Base-by-base conservation (phyloP, 2,329 filamentous ascomycete species). In the Ophiosphaerella korrae region DNA sequence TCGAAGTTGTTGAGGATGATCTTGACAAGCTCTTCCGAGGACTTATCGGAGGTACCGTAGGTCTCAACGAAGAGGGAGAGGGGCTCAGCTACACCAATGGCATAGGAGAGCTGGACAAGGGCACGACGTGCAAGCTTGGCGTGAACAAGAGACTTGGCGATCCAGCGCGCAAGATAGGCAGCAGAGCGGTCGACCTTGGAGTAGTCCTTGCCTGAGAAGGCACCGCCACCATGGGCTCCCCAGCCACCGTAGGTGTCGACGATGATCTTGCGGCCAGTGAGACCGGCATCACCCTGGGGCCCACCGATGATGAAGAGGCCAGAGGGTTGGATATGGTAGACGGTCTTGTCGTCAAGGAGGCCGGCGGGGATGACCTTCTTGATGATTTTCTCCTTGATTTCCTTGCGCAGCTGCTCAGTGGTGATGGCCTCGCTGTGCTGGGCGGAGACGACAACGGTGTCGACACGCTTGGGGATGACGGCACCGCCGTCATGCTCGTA, bases 201-300 rank as follows among this genome's bases (percentile, higher is more conserved):
- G 87, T 97, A 99, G 79, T 99, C 94, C 88, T 99, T 99, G 74
- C 94, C 94, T 72, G 94, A 97, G 89, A 99, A 99, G 78, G 94
- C 94, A 88, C 94, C 94, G 84, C 94, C 94, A 84, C 94, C 94
- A 85, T 99, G 94, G 70, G 94, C 94, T 82, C 94, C 94, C 94
- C 94, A 97, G 73, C 94, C 94, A 83, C 94, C 94, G 82, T 99
- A 99, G 78, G 94, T 97, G 82, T 99, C 94, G 77, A 99, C 94
- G 65, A 97, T 89, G 86, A 99, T 99, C 88, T 99, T 99, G 74
- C 94, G 92, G 78, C 94, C 94, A 62, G 94, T 99, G 63, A 99
- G 85, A 86, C 94, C 94, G 71, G 94, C 94, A 72, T 99, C 94
- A 86, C 94, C 94, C 84, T 99, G 93, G 67, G 94, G 94, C 71